Percentiles rank a stretch among this genome's conserved stretches.
These are phyloP conservation scores for Fistulinella prunicolor DNA, from an alignment of 768 basidiomycete species.

Conservation along the genomic window DNA sequence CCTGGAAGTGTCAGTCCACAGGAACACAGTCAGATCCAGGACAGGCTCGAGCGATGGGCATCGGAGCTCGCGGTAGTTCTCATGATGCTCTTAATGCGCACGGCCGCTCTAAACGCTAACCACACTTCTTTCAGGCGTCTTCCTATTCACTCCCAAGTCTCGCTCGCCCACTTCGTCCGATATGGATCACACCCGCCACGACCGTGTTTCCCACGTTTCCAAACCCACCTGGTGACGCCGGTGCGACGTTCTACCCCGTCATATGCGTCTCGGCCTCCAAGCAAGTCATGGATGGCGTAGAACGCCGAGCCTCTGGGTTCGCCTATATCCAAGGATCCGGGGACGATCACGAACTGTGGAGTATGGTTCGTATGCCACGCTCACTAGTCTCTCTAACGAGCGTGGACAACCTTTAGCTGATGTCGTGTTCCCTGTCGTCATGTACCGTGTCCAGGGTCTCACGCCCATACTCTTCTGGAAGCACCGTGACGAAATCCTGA, in stretches of 20 bases:
- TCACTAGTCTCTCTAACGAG: too few species aligned
- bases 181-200: conserved; percentile 84
- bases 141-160: conserved; percentile 67
- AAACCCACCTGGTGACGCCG: too few species aligned
- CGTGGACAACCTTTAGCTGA: too few species aligned
- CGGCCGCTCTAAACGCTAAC: neutral
- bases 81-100: neutral
- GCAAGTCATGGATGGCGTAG: conserved; percentile 55
- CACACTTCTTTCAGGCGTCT: conserved; percentile 53
- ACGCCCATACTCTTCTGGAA: conserved; percentile 73
- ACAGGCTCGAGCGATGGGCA: conserved; percentile 65
- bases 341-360: conserved; percentile 93
- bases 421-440: too few species aligned
- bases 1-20: conserved; percentile 63
- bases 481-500: conserved; percentile 48
- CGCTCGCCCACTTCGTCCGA: conserved; percentile 66
- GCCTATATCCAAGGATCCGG: conserved; percentile 92
- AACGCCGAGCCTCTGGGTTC: conserved; percentile 66
- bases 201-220: conserved; percentile 44
- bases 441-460: conserved; percentile 60
- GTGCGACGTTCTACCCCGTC: conserved; percentile 61
- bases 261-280: conserved; percentile 87
- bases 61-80: conserved; percentile 54
- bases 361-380: conserved; percentile 53
- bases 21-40: conserved; percentile 80